Evolutionary conservation across 1,139 yeast genomes (phyloP), one percentile per base, ranked within the genome.

Genomic region (Geotrichum bryndzae): DNA sequence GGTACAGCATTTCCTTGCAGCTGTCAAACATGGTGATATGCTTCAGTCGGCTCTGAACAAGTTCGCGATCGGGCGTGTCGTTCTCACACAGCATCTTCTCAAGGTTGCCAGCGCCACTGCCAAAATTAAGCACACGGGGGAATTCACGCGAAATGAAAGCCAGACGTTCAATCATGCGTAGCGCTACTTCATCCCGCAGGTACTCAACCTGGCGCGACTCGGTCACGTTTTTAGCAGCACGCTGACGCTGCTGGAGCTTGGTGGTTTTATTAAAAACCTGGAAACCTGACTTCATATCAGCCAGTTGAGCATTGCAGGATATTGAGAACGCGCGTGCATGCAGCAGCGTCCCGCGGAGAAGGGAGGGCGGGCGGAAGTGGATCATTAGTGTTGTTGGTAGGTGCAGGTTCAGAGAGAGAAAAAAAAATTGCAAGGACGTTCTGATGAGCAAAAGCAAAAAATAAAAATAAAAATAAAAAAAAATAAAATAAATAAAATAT

Each of bases 81-180:
- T 69, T 70, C 22, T 68, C 72, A 45, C 71, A 65, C 33, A 80
- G 67, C 63, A 67, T 80, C 65, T 67, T 74, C 72, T 72, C 80
- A 71, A 85, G 73, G 76, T 84, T 79, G 0, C 96, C 96, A 60
- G 87, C 80, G 59, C 89, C 85, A 11, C 87, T 80, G 2, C 96
- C 96, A 63, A 87, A 81, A 71, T 90, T 96, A 62, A 90, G 74
- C 38, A 87, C 81, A 41, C 78, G 76, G 22, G 80, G 78, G 68
- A 89, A 85, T 38, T 82, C 81, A 61, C 94, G 77, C 51, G 88
- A 85, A 57, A 90, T 82, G 70, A 88, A 88, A 2, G 91, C 86
- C 58, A 90, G 74, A 64, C 96, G 78, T 68, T 89, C 96, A 35
- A 88, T 82, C 35, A 92, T 85, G 63, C 90, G 82, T 29, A 77